Evolutionary conservation across 495 filamentous ascomycete genomes (phyloP).

Genomic region (Daldinia caldariorum): DNA sequence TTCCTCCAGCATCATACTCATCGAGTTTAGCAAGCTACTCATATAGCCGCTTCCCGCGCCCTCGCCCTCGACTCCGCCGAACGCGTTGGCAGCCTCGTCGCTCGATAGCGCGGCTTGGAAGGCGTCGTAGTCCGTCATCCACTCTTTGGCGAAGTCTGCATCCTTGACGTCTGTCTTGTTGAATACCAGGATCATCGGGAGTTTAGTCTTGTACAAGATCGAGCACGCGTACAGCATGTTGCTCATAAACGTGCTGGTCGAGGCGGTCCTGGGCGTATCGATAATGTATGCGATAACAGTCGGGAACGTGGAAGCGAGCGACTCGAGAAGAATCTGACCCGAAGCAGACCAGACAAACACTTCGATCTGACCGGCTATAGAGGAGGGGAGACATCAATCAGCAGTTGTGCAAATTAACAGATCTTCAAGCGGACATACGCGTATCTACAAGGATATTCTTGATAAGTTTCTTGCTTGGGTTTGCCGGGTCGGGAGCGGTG

Average conservation of each 20-base stretch:
- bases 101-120: constrained; percentile 86
- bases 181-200: constrained; percentile 98
- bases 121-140: constrained; percentile 99
- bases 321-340: constrained; percentile 91
- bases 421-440: constrained; percentile 48
- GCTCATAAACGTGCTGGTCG: constrained; percentile 96
- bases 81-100: constrained; percentile 82
- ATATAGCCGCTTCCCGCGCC: constrained; percentile 88
- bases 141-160: constrained; percentile 92
- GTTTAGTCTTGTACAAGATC: constrained; percentile 97
- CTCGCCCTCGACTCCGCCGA: constrained; percentile 76
- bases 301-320: constrained; percentile 90
- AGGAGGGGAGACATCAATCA: neutral
- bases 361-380: constrained; percentile 85
- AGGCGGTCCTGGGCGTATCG: constrained; percentile 91
- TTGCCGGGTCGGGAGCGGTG: constrained; percentile 68
- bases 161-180: constrained; percentile 98
- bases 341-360: constrained; percentile 98
- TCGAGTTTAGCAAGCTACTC: constrained; percentile 94
- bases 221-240: constrained; percentile 99
- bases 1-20: constrained; percentile 97
- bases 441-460: constrained; percentile 92
- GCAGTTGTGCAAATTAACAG: neutral
- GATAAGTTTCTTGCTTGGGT: constrained; percentile 70
- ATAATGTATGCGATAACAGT: constrained; percentile 98